These are phyloP conservation scores for Aureobasidium sp. DNA, from an alignment of 2,329 filamentous ascomycete genomes.

Conservation along the genomic window DNA sequence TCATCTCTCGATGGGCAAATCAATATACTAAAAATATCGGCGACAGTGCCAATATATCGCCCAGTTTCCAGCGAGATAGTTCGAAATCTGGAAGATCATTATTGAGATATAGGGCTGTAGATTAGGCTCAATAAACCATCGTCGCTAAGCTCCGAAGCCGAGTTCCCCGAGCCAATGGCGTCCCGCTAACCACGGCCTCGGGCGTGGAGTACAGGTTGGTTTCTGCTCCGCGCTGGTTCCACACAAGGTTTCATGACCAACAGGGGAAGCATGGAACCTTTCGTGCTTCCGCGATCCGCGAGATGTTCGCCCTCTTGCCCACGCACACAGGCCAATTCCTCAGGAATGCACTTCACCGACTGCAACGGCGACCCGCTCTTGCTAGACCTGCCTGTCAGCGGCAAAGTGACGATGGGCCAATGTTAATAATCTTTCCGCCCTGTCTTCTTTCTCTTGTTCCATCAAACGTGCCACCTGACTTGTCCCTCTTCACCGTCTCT, in stretches of 20 bases:
- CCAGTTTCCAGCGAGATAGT: not conserved
- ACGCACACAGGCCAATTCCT: slow-evolving; percentile 12
- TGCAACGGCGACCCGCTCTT: slow-evolving; percentile 15
- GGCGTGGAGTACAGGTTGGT: slow-evolving; percentile 11
- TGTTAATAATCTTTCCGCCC: slow-evolving; percentile 10
- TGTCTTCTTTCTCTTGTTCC: slow-evolving; percentile 6
- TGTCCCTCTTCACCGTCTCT: slow-evolving; percentile 10
- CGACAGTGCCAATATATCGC: slow-evolving; percentile 9
- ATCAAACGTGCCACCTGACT: slow-evolving; percentile 5
- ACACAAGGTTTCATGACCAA: slow-evolving; percentile 15
- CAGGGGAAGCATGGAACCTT: slow-evolving; percentile 15
- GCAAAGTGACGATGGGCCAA: not conserved
- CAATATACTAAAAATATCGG: slow-evolving; percentile 2
- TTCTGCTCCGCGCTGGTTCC: slow-evolving; percentile 13
- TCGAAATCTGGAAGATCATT: slow-evolving; percentile 11
- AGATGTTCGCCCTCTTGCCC: slow-evolving; percentile 1
- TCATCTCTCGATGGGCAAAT: not conserved
- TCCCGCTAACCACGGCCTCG: not conserved
- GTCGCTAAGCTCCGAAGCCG: not conserved
- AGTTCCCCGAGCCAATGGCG: slow-evolving; percentile 10
- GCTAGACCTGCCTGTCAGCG: not conserved
- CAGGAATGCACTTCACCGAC: slow-evolving; percentile 14
- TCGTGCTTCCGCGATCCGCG: slow-evolving; percentile 14
- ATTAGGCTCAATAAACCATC: slow-evolving; percentile 12
- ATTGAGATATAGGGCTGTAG: slow-evolving; percentile 11